Evolutionary conservation across 805 yeast species (phyloP), one percentile per base, ranked within the genome.

Genomic region (Ogataea nonfermentans): DNA sequence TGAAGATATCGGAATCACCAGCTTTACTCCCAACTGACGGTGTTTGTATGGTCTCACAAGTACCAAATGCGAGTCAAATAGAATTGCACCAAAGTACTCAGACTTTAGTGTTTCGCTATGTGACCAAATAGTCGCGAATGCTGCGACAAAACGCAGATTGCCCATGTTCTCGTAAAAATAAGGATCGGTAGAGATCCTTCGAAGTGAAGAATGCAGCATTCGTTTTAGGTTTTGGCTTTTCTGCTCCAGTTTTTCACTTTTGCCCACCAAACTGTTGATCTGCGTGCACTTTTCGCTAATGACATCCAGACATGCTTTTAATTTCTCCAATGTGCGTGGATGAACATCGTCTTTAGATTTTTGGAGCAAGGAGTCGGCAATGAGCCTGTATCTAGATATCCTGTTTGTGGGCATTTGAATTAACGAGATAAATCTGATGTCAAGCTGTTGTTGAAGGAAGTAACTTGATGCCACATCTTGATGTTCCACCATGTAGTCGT

Each of bases 321-420:
- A 42, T 12, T 54, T 52, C 25, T 44, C 48, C 4, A 68, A 47
- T 10, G 59, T 52, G 7, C 43, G 34, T 23, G 28, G 14, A 22
- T 37, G 42, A 4, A 42, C 43, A 39, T 55, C 61, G 12, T 44
- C 47, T 2, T 52, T 44, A 1, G 65, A 53, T 29, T 60, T 51
- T 25, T 66, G 63, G 7, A 55, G 37, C 27, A 73, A 46, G 1
- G 73, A 60, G 22, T 72, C 74, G n/a, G 75, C 47, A n/a, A 78
- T 65, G 24, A 78, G 58, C 38, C 69, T 65, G 51, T 78, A 78
- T 47, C 76, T 74, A 3, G 71, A 56, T 7, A 74, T 61, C 46
- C 84, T 56, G 28, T 71, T 57, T 9, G 76, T 63, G 3, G 85
- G 84, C 55, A 68, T 70, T 48, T 76, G 79, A 20, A 75, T 56